A percentile compares a stretch with the other conserved stretches of the same genome.
Evolutionary conservation across 2,329 filamentous ascomycete genomes (phyloP).

Genomic region (Gnomoniopsis sp.): DNA sequence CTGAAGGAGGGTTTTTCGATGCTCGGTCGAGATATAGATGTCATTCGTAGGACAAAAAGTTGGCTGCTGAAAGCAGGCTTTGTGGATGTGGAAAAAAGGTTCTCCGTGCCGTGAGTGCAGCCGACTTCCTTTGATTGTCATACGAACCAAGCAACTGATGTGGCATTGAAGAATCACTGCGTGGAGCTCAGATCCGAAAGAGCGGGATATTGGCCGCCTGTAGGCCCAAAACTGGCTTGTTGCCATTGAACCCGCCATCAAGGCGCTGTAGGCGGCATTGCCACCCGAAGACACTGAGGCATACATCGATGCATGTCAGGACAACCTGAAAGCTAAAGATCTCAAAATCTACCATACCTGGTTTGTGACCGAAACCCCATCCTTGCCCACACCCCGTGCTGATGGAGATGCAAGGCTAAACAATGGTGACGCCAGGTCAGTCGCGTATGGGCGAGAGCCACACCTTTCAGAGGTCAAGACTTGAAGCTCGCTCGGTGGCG

Average conservation of each 20-base stretch:
- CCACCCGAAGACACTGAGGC: neutral
- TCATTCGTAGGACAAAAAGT: constrained; percentile 31
- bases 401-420: neutral
- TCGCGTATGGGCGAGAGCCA: neutral
- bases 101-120: neutral
- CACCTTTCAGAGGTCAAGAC: neutral
- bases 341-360: neutral
- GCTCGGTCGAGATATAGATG: constrained; percentile 34
- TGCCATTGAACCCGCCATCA: neutral
- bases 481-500: neutral
- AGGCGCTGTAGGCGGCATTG: neutral
- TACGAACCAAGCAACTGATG: no score
- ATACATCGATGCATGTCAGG: neutral
- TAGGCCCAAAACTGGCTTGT: neutral
- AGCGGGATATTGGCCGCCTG: neutral
- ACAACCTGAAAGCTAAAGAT: neutral
- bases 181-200: neutral
- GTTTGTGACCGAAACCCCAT: neutral
- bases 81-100: constrained; percentile 43
- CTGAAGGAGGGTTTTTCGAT: constrained; percentile 34
- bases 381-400: neutral
- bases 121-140: no score
- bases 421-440: neutral
- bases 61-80: constrained; percentile 48
- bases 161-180: neutral